Evolutionary conservation across 352 stramenopile genomes (phyloP).

Genomic region (Elongisporangium prolatum): DNA sequence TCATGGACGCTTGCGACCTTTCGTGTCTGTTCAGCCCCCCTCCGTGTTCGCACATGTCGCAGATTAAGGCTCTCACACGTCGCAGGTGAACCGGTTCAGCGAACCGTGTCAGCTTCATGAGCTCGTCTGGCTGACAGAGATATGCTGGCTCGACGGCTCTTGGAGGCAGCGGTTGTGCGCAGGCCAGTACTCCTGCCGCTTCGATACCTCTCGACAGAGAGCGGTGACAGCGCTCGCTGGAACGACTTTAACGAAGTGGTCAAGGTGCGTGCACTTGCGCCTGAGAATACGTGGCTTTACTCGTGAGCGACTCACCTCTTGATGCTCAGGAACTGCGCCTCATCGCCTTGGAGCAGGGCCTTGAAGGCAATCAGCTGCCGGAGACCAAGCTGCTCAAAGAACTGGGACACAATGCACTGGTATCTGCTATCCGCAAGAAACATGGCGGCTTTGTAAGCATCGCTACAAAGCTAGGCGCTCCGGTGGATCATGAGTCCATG

Average conservation of each 20-base stretch:
- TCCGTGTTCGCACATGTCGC: slow-evolving; percentile 4
- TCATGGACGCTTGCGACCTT: slow-evolving; percentile 4
- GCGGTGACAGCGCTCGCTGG: slow-evolving; percentile 24
- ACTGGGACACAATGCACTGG: slow-evolving; percentile 49
- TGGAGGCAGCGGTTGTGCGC: slow-evolving; percentile 11
- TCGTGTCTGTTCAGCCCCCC: slow-evolving; percentile 1
- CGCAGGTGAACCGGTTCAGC: slow-evolving; percentile 14
- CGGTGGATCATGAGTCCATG: slow-evolving; percentile 25
- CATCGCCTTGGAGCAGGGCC: slow-evolving; percentile 42
- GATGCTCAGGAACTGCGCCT: slow-evolving; percentile 46
- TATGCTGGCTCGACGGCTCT: slow-evolving; percentile 14
- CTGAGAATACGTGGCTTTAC: slow-evolving; percentile 1
- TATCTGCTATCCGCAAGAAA: slow-evolving; percentile 80
- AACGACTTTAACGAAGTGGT: slow-evolving; percentile 56
- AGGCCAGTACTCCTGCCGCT: background rate
- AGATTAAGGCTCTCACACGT: slow-evolving; percentile 16
- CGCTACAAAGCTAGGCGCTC: slow-evolving; percentile 45
- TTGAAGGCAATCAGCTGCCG: slow-evolving; percentile 29
- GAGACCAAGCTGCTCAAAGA: slow-evolving; percentile 73
- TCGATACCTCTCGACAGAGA: slow-evolving; percentile 9
- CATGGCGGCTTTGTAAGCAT: slow-evolving; percentile 69
- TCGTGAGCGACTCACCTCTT: background rate
- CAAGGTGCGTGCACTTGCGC: slow-evolving; percentile 32
- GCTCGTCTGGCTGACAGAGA: background rate
- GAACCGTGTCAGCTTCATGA: slow-evolving; percentile 5